Evolutionary conservation across 78 protist genomes (phyloP).

Genomic region (Trichosphaerium sp.): DNA sequence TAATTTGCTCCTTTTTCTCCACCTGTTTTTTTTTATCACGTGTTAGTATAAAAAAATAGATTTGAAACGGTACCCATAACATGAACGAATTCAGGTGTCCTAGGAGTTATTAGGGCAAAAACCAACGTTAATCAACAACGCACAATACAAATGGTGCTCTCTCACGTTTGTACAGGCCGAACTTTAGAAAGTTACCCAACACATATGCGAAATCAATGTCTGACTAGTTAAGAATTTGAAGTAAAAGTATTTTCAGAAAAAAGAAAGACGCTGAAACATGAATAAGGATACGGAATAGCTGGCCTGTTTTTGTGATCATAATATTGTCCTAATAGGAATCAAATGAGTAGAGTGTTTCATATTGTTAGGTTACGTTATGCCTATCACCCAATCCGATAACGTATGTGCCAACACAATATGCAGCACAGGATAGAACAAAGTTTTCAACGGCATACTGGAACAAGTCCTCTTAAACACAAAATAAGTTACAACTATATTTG

Average conservation of each 20-base stretch:
- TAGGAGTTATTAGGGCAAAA: background rate
- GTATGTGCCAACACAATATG: constrained; percentile 89
- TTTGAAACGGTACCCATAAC: constrained; percentile 50
- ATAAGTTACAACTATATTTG: no score
- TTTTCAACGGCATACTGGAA: constrained; percentile 56
- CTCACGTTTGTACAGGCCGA: constrained; percentile 69
- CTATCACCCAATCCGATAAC: constrained; percentile 94
- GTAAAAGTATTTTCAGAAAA: constrained; percentile 23
- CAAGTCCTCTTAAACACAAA: background rate
- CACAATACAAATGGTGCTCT: constrained; percentile 88
- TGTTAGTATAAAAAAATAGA: background rate
- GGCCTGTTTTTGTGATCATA: constrained; percentile 75
- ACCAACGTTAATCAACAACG: background rate
- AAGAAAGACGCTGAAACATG: background rate
- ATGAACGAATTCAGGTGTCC: constrained; percentile 55
- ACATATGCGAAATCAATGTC: constrained; percentile 80
- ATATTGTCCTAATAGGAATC: no score
- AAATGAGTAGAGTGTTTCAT: no score
- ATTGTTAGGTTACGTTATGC: constrained; percentile 89
- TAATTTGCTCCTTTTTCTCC: constrained; percentile 40
- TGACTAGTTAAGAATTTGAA: background rate
- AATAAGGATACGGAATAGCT: constrained; percentile 58
- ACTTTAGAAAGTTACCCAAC: constrained; percentile 49
- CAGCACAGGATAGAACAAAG: constrained; percentile 82
- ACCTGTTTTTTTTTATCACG: no score